Percentiles rank a stretch among this genome's conserved stretches.
These are phyloP conservation scores for Termitomyces sp. DNA, from an alignment of 768 basidiomycete species.

Conservation along the genomic window DNA sequence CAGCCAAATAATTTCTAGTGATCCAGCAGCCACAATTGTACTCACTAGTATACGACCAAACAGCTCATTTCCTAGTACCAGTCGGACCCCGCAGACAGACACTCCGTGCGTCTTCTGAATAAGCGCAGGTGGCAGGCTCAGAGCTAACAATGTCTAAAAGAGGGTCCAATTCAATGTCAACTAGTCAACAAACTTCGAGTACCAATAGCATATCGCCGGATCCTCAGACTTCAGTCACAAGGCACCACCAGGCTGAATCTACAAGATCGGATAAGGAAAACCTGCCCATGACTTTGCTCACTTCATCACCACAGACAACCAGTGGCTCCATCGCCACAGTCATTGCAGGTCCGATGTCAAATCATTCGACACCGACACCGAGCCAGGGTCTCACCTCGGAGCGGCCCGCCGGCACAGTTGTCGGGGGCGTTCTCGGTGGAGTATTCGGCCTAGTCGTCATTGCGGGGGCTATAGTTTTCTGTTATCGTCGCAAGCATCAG, in stretches of 20 bases:
- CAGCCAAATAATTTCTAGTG: background rate
- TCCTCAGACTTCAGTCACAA: background rate
- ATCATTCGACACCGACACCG: background rate
- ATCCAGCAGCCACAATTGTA: background rate
- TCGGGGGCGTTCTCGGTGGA: slow-evolving; percentile 3
- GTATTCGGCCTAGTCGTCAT: background rate
- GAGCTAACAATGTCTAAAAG: background rate
- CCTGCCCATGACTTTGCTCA: background rate
- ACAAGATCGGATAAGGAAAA: background rate
- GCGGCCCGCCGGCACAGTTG: background rate
- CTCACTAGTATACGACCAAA: background rate
- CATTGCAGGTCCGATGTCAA: background rate
- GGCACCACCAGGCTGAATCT: background rate
- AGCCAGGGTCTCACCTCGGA: background rate
- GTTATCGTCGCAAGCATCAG: background rate
- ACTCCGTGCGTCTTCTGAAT: background rate
- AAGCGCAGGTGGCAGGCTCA: background rate
- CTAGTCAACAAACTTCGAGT: background rate
- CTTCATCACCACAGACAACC: background rate
- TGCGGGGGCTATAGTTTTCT: background rate
- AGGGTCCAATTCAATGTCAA: background rate
- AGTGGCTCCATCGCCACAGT: background rate
- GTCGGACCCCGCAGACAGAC: too few relatives aligned
- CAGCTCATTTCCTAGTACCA: background rate
- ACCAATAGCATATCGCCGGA: background rate